These are phyloP conservation scores for Leishmania tarentolae DNA, from an alignment of 208 protist species.

Conservation along the genomic window DNA sequence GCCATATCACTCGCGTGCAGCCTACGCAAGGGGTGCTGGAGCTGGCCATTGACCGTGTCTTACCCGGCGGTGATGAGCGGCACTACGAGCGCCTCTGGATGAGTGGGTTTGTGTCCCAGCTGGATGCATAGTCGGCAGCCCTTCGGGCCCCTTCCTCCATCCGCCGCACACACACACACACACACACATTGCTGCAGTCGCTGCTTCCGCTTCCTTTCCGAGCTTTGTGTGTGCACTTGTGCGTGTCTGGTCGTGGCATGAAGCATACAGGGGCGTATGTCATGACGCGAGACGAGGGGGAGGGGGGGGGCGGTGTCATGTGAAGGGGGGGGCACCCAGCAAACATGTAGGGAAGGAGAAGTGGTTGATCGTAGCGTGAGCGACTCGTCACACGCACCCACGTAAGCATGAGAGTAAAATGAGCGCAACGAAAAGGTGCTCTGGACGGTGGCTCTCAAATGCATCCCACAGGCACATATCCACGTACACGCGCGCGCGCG, in stretches of 20 bases:
- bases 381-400: background rate
- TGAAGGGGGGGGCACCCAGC: background rate
- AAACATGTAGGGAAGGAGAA: background rate
- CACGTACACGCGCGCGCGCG: background rate
- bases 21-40: slow-evolving; percentile 74
- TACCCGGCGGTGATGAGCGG: slow-evolving; percentile 62
- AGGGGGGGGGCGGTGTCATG: background rate
- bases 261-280: background rate
- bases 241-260: background rate
- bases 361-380: background rate
- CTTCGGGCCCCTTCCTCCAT: background rate
- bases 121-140: slow-evolving; percentile 50
- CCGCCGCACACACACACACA: background rate
- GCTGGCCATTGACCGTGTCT: slow-evolving; percentile 52
- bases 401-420: background rate
- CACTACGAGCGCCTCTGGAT: slow-evolving; percentile 66
- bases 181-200: background rate
- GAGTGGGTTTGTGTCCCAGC: slow-evolving; percentile 51
- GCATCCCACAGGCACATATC: background rate
- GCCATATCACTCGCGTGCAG: slow-evolving; percentile 53
- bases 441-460: too few species aligned
- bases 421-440: too few species aligned
- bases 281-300: background rate
- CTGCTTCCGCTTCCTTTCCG: background rate
- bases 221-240: background rate